A percentile compares a stretch with the other conserved stretches of the same genome.
These are phyloP conservation scores for Lolium perenne DNA, from an alignment of 176 grass and related monocot species.

Conservation along the genomic window DNA sequence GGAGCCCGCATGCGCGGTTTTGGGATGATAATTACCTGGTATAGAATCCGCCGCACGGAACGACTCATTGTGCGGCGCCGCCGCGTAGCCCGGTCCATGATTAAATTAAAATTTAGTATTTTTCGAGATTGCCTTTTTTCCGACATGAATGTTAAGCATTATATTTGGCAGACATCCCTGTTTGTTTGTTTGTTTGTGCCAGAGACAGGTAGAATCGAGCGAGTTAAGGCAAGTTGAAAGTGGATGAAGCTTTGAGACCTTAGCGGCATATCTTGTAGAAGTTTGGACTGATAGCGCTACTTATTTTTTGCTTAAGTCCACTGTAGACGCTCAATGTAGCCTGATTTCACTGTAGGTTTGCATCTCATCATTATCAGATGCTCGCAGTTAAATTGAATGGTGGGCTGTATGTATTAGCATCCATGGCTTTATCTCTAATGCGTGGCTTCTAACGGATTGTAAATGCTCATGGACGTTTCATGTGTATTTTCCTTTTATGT, in stretches of 20 bases:
- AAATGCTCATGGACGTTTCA: background rate
- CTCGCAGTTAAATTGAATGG: background rate
- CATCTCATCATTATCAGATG: background rate
- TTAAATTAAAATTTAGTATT: no score
- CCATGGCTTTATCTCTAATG: background rate
- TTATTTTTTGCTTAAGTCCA: background rate
- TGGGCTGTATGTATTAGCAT: background rate
- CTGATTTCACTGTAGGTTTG: background rate
- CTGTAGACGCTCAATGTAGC: background rate
- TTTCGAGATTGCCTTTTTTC: no score
- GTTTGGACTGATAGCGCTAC: background rate
- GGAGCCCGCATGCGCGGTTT: no score
- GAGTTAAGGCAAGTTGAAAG: background rate
- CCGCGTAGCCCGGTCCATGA: no score
- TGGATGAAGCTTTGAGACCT: background rate
- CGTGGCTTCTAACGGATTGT: background rate
- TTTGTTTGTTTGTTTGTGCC: background rate
- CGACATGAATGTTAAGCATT: background rate
- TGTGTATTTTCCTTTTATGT: background rate
- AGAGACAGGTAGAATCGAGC: background rate
- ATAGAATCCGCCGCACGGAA: no score
- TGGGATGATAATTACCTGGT: no score
- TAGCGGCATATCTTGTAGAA: background rate
- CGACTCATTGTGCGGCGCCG: no score
- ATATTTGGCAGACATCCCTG: background rate